These are phyloP conservation scores for Aspergillus costaricaensis DNA, from an alignment of 2,329 filamentous ascomycete species.

Conservation along the genomic window DNA sequence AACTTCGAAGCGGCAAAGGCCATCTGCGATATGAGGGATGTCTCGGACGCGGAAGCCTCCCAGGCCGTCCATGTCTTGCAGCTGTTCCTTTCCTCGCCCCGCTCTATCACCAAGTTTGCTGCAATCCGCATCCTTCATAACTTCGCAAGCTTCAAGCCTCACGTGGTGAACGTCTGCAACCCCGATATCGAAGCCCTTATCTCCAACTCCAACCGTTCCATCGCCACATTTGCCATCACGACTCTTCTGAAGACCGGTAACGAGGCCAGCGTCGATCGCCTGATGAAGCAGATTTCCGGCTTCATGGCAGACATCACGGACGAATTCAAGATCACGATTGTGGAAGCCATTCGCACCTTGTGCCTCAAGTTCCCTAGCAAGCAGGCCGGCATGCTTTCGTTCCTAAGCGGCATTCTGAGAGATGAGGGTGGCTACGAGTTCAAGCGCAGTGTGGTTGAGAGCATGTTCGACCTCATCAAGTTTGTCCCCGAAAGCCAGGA, in stretches of 20 bases:
- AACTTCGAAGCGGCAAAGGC: conserved; percentile 99
- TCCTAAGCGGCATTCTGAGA: conserved; percentile 92
- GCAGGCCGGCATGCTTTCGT: conserved; percentile 95
- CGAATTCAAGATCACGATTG: conserved; percentile 99
- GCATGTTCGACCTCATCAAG: conserved; percentile 99
- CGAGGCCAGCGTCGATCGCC: conserved; percentile 89
- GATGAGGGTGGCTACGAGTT: conserved; percentile 99
- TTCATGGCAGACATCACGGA: conserved; percentile 99
- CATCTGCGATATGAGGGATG: conserved; percentile 91
- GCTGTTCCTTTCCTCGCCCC: conserved; percentile 92
- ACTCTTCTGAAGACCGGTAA: conserved; percentile 98
- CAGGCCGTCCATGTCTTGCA: conserved; percentile 95
- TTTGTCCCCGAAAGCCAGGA: conserved; percentile 88
- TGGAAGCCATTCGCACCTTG: conserved; percentile 93
- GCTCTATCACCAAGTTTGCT: conserved; percentile 95
- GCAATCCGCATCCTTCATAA: conserved; percentile 94
- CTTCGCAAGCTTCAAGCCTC: conserved; percentile 94
- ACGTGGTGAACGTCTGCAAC: conserved; percentile 89
- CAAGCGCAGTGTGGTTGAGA: conserved; percentile 95
- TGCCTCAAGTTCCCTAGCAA: conserved; percentile 98
- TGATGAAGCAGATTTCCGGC: conserved; percentile 97
- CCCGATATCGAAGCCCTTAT: conserved; percentile 96
- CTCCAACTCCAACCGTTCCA: conserved; percentile 93
- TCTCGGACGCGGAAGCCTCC: conserved; percentile 85
- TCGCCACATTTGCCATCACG: conserved; percentile 97